Evolutionary conservation across 2,329 filamentous ascomycete genomes (phyloP).

Genomic region (Dichotomopilus funicola): DNA sequence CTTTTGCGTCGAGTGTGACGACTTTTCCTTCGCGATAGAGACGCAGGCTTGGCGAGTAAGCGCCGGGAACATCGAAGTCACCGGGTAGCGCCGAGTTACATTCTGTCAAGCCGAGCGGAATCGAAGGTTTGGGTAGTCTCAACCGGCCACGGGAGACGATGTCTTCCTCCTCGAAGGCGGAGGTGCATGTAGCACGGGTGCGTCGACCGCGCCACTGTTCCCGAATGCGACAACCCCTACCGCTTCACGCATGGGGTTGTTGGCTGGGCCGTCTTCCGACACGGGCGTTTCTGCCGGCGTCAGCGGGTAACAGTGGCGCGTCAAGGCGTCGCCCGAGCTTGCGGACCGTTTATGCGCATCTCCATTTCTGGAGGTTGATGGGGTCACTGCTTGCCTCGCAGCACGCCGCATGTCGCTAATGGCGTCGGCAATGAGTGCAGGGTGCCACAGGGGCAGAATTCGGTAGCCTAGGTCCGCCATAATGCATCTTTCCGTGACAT

Average conservation of each 20-base stretch:
- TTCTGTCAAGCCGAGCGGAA: not conserved
- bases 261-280: constrained; percentile 22
- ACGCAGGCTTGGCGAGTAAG: no score
- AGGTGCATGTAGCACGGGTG: constrained; percentile 6
- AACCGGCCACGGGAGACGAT: constrained; percentile 2
- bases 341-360: constrained; percentile 31
- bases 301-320: constrained; percentile 35
- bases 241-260: not conserved
- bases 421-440: constrained; percentile 51
- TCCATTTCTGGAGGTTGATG: constrained; percentile 15
- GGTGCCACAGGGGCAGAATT: constrained; percentile 54
- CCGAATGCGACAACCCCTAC: not conserved
- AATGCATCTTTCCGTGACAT: constrained; percentile 56
- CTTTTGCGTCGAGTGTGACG: no score
- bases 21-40: no score
- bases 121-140: not conserved
- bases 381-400: constrained; percentile 26
- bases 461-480: constrained; percentile 59
- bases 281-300: constrained; percentile 38
- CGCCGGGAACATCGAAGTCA: not conserved
- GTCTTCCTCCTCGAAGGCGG: constrained; percentile 8
- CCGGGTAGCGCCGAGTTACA: not conserved
- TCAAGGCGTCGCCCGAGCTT: constrained; percentile 34
- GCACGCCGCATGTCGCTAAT: constrained; percentile 59
- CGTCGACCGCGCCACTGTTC: not conserved